A percentile compares a stretch with the other conserved stretches of the same genome.
Conservation (phyloP, 768 basidiomycete species). For the Rickenella mellea region DNA sequence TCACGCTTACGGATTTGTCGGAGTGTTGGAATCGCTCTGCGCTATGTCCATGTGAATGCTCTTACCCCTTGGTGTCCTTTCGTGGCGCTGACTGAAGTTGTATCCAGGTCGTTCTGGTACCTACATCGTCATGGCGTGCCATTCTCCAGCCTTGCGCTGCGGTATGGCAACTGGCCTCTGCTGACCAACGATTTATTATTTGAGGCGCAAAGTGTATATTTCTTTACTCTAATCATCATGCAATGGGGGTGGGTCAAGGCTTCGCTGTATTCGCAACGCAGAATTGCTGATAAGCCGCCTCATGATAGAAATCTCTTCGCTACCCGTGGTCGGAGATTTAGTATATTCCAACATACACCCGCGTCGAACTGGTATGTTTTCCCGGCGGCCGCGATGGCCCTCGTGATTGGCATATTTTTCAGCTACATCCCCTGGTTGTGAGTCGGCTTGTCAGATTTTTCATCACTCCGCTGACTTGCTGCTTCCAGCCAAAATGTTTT, state of each 20-base stretch:
- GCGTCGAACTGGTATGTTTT: slow-evolving; percentile 34
- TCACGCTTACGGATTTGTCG: slow-evolving; percentile 53
- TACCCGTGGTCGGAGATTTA: slow-evolving; percentile 43
- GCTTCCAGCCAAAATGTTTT: slow-evolving; percentile 42
- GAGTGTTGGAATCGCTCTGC: slow-evolving; percentile 34
- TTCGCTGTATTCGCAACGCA: too few relatives aligned
- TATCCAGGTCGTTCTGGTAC: slow-evolving; percentile 29
- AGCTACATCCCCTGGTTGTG: slow-evolving; percentile 15
- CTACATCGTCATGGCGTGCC: slow-evolving; percentile 36
- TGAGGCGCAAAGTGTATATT: slow-evolving; percentile 43
- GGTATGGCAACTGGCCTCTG: slow-evolving; percentile 34
- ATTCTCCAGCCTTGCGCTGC: slow-evolving; percentile 36
- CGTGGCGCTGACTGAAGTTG: background rate
- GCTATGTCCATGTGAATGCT: slow-evolving; percentile 37
- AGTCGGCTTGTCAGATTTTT: background rate
- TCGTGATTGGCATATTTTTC: slow-evolving; percentile 35
- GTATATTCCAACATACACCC: slow-evolving; percentile 48
- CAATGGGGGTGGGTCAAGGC: too few relatives aligned
- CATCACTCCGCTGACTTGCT: slow-evolving; percentile 30
- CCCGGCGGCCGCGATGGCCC: slow-evolving; percentile 33
- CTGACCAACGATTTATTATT: slow-evolving; percentile 31
- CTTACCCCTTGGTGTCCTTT: slow-evolving; percentile 1
- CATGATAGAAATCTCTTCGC: slow-evolving; percentile 48
- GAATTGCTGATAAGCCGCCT: too few relatives aligned
- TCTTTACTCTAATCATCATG: slow-evolving; percentile 45